phyloP scores from a whole-genome alignment of 257 asterid species.

The Penstemon newberryi region DNA sequence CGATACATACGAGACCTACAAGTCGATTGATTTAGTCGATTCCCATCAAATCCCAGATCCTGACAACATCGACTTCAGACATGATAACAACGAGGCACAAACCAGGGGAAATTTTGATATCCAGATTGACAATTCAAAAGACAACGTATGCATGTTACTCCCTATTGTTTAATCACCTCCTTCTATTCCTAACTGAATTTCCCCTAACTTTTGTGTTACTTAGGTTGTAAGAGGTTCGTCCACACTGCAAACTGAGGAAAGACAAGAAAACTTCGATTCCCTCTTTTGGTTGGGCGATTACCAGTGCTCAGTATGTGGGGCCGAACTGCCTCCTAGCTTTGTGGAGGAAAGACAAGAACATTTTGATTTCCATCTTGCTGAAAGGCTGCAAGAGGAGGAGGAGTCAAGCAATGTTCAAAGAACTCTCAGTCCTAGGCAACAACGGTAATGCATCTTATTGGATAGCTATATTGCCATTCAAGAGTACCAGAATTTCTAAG shows the following conservation, averaged over 20 bases:
- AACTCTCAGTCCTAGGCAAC: slow-evolving; percentile 36
- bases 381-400: slow-evolving; percentile 81
- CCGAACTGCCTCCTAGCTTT: slow-evolving; percentile 78
- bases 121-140: slow-evolving; percentile 27
- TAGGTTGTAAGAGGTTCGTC: slow-evolving; percentile 42
- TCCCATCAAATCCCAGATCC: slow-evolving; percentile 37
- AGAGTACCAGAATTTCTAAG: background rate
- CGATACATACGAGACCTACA: slow-evolving; percentile 40
- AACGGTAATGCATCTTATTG: slow-evolving; percentile 33
- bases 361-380: slow-evolving; percentile 89
- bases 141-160: slow-evolving; percentile 33
- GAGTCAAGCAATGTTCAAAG: slow-evolving; percentile 45
- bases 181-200: background rate
- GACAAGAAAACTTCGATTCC: slow-evolving; percentile 26
- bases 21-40: slow-evolving; percentile 30
- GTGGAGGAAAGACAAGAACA: slow-evolving; percentile 86
- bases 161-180: slow-evolving; percentile 3
- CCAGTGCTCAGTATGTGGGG: slow-evolving; percentile 81
- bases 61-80: slow-evolving; percentile 22
- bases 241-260: slow-evolving; percentile 29
- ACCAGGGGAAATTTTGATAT: slow-evolving; percentile 26
- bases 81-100: slow-evolving; percentile 34
- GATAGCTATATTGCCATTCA: background rate
- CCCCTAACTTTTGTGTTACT: slow-evolving; percentile 1
- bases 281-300: slow-evolving; percentile 69